Percentiles rank a stretch among this genome's conserved stretches.
These are phyloP conservation scores for Quercus phellos DNA, from an alignment of 331 rosid genomes.

Conservation along the genomic window DNA sequence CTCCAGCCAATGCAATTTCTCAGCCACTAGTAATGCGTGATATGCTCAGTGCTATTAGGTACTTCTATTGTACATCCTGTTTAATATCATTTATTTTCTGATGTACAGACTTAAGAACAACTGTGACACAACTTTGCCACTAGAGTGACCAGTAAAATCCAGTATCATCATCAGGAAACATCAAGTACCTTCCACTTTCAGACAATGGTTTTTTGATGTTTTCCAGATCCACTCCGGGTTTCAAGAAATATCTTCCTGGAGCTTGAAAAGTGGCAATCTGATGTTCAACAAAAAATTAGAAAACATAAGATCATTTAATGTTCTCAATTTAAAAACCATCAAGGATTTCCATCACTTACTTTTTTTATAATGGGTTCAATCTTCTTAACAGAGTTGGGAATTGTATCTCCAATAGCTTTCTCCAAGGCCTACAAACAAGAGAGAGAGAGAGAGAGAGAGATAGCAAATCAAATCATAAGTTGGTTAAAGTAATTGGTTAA, in stretches of 20 bases:
- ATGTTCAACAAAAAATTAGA: constrained; percentile 39
- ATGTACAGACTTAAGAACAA: neutral
- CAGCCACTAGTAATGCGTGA: neutral
- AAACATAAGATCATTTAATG: constrained; percentile 21
- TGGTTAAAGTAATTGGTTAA: constrained; percentile 1
- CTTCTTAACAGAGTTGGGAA: constrained; percentile 60
- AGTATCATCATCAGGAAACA: constrained; percentile 9
- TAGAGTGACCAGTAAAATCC: neutral
- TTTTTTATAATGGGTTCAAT: constrained; percentile 72
- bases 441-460: constrained; percentile 4
- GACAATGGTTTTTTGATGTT: constrained; percentile 55
- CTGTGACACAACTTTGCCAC: neutral
- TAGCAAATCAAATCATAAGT: neutral
- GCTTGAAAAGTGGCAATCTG: constrained; percentile 81
- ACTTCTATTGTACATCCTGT: neutral
- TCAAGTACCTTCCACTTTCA: constrained; percentile 74
- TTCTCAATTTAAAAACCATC: constrained; percentile 23
- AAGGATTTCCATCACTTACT: constrained; percentile 43
- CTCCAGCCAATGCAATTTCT: neutral
- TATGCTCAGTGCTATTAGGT: neutral
- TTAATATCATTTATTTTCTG: neutral
- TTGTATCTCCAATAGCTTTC: constrained; percentile 74
- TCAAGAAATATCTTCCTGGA: constrained; percentile 72
- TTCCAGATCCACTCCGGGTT: constrained; percentile 59
- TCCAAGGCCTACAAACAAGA: constrained; percentile 60